A percentile compares a stretch with the other conserved stretches of the same genome.
phyloP scores from a whole-genome alignment of 148 eudicot genomes.

The Cornus suecica region DNA sequence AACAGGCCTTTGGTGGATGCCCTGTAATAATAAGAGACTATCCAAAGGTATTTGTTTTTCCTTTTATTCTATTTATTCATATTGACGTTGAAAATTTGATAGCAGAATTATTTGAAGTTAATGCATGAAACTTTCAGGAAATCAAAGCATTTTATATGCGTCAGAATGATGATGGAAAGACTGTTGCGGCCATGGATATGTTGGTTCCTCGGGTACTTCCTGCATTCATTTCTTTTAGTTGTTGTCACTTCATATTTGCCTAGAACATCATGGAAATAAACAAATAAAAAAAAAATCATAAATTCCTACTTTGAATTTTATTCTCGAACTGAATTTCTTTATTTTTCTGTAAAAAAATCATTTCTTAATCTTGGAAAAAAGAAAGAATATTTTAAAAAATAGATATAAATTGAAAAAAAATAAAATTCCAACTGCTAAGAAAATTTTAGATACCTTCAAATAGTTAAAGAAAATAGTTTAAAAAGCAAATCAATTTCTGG shows the following conservation, averaged over 20 bases:
- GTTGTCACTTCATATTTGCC: background rate
- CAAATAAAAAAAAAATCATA: too few species aligned
- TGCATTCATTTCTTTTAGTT: constrained; percentile 5
- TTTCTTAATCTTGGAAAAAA: too few species aligned
- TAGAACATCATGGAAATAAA: background rate
- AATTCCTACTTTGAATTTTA: too few species aligned
- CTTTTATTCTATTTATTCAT: constrained; percentile 9
- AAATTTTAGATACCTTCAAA: too few species aligned
- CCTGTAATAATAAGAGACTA: constrained; percentile 96
- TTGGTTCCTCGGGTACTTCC: constrained; percentile 87
- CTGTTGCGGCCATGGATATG: constrained; percentile 99
- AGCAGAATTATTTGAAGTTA: constrained; percentile 10
- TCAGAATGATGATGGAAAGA: constrained; percentile 91
- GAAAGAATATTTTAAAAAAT: too few species aligned
- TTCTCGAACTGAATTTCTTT: too few species aligned
- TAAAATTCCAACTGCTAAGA: too few species aligned
- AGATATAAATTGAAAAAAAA: too few species aligned
- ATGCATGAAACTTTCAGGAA: constrained; percentile 46
- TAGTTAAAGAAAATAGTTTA: too few species aligned
- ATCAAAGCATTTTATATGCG: constrained; percentile 99
- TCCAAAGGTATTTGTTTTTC: constrained; percentile 66
- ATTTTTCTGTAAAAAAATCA: too few species aligned
- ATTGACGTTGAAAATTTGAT: constrained; percentile 8
- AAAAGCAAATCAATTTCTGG: too few species aligned
- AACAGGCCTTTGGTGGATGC: constrained; percentile 85